phyloP scores from a whole-genome alignment of 176 grass and related monocot genomes.

The Oryza meyeriana region DNA sequence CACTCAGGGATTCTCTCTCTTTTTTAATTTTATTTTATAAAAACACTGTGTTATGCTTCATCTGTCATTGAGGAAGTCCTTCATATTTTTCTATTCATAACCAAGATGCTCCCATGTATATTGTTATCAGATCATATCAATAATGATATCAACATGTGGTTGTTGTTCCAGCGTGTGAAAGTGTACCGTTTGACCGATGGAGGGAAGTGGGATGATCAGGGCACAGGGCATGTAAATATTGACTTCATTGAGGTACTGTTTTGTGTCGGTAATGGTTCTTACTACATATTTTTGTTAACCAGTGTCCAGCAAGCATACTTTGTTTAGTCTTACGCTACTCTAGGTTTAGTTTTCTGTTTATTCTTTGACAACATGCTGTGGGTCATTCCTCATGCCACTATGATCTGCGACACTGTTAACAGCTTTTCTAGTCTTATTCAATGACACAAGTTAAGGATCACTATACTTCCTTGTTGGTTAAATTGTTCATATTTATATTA shows the following conservation, averaged over 20 bases:
- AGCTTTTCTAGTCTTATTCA: neutral
- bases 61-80: conserved; percentile 2
- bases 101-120: conserved; percentile 8
- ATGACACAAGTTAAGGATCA: neutral
- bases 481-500: neutral
- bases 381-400: neutral
- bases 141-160: conserved; percentile 16
- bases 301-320: conserved; percentile 2
- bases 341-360: neutral
- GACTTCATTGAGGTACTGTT: conserved; percentile 75
- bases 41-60: neutral
- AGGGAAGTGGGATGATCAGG: conserved; percentile 96
- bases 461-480: neutral
- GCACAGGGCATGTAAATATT: conserved; percentile 87
- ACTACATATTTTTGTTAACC: neutral
- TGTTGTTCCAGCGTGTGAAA: conserved; percentile 85
- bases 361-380: neutral
- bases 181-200: conserved; percentile 82
- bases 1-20: neutral
- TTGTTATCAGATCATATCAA: conserved; percentile 4
- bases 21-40: neutral
- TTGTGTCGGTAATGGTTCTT: conserved; percentile 17
- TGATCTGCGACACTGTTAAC: neutral
- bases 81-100: neutral
- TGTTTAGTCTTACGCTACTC: neutral